Percentiles rank a stretch among this genome's conserved stretches.
phyloP scores from a whole-genome alignment of 2,329 filamentous ascomycete genomes.

The Diaporthe amygdali region DNA sequence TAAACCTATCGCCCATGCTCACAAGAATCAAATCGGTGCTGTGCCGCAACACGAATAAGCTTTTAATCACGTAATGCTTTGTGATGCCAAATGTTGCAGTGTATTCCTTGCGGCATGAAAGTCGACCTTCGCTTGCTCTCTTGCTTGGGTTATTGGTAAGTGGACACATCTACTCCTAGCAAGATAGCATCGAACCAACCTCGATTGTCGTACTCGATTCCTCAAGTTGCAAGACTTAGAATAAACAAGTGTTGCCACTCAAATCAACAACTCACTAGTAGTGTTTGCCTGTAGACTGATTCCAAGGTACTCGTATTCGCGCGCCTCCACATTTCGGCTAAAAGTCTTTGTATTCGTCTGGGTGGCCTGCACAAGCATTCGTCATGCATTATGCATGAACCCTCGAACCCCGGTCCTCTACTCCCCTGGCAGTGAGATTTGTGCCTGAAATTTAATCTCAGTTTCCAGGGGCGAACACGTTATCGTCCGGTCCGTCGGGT shows the following conservation, averaged over 20 bases:
- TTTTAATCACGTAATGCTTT: too few relatives aligned
- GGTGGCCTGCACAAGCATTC: background rate
- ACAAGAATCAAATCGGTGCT: too few relatives aligned
- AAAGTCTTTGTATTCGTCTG: background rate
- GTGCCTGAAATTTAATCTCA: background rate
- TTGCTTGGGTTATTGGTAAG: too few relatives aligned
- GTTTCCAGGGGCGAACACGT: background rate
- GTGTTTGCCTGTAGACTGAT: background rate
- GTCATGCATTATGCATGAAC: background rate
- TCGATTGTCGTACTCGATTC: too few relatives aligned
- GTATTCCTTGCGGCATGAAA: too few relatives aligned
- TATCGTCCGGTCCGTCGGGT: background rate
- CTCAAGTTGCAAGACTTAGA: background rate
- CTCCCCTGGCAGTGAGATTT: background rate
- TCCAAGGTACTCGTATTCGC: background rate
- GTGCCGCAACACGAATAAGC: too few relatives aligned
- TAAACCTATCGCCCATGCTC: too few relatives aligned
- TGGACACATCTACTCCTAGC: too few relatives aligned
- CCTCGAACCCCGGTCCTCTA: too few relatives aligned
- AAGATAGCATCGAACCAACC: too few relatives aligned
- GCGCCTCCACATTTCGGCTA: background rate
- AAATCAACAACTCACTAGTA: background rate
- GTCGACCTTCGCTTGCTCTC: too few relatives aligned
- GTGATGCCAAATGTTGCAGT: too few relatives aligned
- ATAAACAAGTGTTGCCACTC: background rate